Evolutionary conservation across 2,329 filamentous ascomycete genomes (phyloP).

Genomic region (Ambrosiella beaveri): DNA sequence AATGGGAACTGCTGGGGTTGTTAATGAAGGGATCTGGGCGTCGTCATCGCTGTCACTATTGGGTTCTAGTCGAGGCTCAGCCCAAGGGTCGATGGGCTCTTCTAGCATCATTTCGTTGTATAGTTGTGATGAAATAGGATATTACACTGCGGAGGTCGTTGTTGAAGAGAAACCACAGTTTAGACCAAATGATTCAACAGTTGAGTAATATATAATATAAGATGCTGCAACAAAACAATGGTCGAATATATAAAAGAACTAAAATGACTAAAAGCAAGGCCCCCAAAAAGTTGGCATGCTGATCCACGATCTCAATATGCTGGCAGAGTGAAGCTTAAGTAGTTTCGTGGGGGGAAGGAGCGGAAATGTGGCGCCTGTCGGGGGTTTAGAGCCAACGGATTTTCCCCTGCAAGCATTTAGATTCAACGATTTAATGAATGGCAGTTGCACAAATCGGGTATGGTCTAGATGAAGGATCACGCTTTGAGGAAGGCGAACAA

Average conservation of each 20-base stretch:
- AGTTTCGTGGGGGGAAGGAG: not conserved
- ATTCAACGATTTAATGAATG: not conserved
- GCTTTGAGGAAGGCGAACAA: too few species aligned
- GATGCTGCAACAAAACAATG: too few species aligned
- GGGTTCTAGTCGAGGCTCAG: constrained; percentile 2
- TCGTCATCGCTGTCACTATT: not conserved
- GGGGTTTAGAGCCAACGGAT: not conserved
- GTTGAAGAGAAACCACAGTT: too few species aligned
- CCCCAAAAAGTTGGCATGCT: not conserved
- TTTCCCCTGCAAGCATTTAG: not conserved
- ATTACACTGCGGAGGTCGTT: not conserved
- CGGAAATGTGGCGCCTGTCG: not conserved
- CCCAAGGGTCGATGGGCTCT: constrained; percentile 12
- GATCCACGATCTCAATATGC: not conserved
- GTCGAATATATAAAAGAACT: too few species aligned
- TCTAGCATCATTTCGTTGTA: constrained; percentile 7
- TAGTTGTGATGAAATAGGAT: not conserved
- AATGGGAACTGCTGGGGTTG: not conserved
- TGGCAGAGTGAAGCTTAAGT: not conserved
- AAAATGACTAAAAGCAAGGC: too few species aligned
- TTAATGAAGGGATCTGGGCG: not conserved
- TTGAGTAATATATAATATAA: too few species aligned
- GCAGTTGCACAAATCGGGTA: too few species aligned
- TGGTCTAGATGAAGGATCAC: too few species aligned
- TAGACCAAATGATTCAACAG: too few species aligned